A percentile compares a stretch with the other conserved stretches of the same genome.
Conservation (phyloP, 2,329 filamentous ascomycete genomes). For the Alternaria hordeiaustralica region DNA sequence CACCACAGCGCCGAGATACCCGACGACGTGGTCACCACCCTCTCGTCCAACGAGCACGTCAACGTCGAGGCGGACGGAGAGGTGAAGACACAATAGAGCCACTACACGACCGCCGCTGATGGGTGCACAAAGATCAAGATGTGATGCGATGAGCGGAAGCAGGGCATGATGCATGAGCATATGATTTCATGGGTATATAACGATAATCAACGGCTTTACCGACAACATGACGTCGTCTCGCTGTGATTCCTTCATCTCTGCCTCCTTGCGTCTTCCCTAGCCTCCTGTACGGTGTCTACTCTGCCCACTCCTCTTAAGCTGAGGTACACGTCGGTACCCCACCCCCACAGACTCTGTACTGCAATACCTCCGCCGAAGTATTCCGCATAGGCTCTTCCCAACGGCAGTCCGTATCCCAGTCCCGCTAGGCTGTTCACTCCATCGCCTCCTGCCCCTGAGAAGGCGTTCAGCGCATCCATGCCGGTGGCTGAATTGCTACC, state of each 20-base stretch:
- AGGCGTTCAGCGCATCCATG: constrained; percentile 75
- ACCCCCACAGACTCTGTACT: constrained; percentile 94
- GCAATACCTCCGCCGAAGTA: constrained; percentile 96
- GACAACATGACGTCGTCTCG: neutral
- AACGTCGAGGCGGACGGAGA: constrained; percentile 78
- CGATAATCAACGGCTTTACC: neutral
- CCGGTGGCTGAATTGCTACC: constrained; percentile 37
- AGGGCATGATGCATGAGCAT: constrained; percentile 1
- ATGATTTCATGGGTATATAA: constrained; percentile 9
- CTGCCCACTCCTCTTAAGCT: constrained; percentile 66
- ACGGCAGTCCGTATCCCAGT: constrained; percentile 87
- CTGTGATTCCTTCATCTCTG: neutral
- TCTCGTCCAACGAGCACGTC: constrained; percentile 74
- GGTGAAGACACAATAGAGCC: constrained; percentile 72
- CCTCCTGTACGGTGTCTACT: constrained; percentile 29
- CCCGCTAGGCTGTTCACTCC: constrained; percentile 83
- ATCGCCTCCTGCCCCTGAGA: constrained; percentile 74
- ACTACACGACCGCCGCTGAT: constrained; percentile 6
- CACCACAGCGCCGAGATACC: constrained; percentile 72
- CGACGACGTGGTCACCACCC: constrained; percentile 68
- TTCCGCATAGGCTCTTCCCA: constrained; percentile 93
- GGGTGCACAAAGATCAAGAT: constrained; percentile 10
- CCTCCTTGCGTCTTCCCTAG: constrained; percentile 1
- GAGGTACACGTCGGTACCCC: constrained; percentile 77
- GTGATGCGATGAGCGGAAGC: neutral